These are phyloP conservation scores for Westerdykella ornata DNA, from an alignment of 2,329 filamentous ascomycete species.

Conservation along the genomic window DNA sequence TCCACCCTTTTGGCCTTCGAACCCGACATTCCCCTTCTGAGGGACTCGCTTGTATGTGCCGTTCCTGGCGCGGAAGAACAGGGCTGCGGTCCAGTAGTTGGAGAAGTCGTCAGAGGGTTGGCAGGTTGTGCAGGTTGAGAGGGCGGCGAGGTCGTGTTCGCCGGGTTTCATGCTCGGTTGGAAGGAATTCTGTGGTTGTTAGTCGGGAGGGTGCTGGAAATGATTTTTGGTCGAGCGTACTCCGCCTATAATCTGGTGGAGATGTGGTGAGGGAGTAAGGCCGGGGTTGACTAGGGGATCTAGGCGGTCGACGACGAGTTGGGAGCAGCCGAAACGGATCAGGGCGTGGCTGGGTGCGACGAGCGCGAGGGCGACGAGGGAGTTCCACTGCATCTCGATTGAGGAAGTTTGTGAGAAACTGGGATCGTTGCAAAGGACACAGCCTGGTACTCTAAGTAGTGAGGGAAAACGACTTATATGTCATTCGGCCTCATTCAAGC, in stretches of 20 bases:
- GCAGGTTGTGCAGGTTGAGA: conserved; percentile 24
- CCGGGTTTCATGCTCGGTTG: conserved; percentile 16
- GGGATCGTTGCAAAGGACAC: no score
- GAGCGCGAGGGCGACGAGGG: conserved; percentile 12
- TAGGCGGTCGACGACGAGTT: conserved; percentile 23
- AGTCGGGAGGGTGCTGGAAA: background rate
- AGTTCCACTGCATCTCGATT: conserved; percentile 13
- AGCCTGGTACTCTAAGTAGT: no score
- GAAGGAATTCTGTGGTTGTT: conserved; percentile 16
- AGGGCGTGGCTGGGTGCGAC: conserved; percentile 15
- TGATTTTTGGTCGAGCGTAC: background rate
- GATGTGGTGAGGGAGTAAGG: conserved; percentile 15
- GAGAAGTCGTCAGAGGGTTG: conserved; percentile 16
- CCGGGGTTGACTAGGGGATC: conserved; percentile 24
- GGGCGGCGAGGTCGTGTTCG: conserved; percentile 10
- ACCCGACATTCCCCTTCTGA: conserved; percentile 21
- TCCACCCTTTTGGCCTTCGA: conserved; percentile 21
- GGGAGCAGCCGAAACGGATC: conserved; percentile 24
- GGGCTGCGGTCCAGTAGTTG: conserved; percentile 25
- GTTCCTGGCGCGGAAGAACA: conserved; percentile 21
- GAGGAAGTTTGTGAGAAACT: no score
- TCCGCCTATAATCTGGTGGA: conserved; percentile 25
- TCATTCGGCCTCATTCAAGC: no score
- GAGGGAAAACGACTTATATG: no score
- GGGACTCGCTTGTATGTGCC: conserved; percentile 22